A percentile compares a stretch with the other conserved stretches of the same genome.
Evolutionary conservation across 345 rosid species (phyloP).

Genomic region (Moricandia moricandioides): DNA sequence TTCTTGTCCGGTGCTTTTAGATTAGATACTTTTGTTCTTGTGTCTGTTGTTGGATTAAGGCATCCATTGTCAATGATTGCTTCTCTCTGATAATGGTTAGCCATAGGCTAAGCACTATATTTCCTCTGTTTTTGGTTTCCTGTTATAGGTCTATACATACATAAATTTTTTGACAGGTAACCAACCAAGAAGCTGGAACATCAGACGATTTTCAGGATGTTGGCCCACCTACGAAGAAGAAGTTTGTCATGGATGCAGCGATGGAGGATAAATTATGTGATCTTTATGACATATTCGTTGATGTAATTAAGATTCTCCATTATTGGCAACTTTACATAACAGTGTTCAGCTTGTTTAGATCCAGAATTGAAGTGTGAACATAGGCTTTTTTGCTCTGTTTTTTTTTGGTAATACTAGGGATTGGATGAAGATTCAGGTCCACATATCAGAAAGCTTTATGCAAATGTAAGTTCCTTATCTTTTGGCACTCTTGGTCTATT

Average conservation of each 20-base stretch:
- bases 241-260: conserved; percentile 60
- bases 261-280: conserved; percentile 92
- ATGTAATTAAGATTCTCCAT: conserved; percentile 46
- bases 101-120: background rate
- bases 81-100: conserved; percentile 13
- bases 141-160: background rate
- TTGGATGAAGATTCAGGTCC: conserved; percentile 85
- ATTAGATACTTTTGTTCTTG: background rate
- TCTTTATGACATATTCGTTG: conserved; percentile 87
- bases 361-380: conserved; percentile 16
- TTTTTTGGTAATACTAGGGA: conserved; percentile 52
- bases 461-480: conserved; percentile 51
- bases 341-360: conserved; percentile 2
- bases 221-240: conserved; percentile 41
- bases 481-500: background rate
- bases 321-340: background rate
- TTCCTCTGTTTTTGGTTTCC: background rate
- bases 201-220: conserved; percentile 71
- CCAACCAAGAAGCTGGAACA: conserved; percentile 58
- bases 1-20: background rate
- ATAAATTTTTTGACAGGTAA: conserved; percentile 40
- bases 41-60: background rate
- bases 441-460: conserved; percentile 81
- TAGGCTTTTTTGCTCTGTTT: conserved; percentile 19
- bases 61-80: conserved; percentile 12